Conservation (phyloP, 768 basidiomycete genomes). For the Rhodotorula babjevae region DNA sequence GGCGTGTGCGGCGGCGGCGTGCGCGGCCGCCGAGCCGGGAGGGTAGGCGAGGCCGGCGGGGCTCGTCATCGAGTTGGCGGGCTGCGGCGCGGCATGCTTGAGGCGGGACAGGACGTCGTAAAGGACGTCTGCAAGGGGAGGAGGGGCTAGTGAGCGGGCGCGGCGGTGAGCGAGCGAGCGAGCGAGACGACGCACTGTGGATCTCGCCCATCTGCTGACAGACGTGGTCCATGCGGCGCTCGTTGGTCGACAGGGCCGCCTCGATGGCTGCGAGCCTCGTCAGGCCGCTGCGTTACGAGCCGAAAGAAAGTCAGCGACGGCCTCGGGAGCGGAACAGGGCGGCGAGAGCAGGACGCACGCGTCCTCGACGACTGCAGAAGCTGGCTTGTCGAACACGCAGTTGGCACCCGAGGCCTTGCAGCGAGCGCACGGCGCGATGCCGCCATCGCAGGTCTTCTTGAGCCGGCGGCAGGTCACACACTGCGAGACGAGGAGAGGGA, state of each 20-base stretch:
- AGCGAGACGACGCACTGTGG: background rate
- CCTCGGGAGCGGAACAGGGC: too few relatives aligned
- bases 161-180: too few relatives aligned
- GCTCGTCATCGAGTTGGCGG: background rate
- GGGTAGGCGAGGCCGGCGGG: background rate
- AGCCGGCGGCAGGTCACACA: background rate
- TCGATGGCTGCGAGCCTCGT: background rate
- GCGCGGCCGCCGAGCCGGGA: background rate
- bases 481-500: background rate
- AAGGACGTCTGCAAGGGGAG: background rate
- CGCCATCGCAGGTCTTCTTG: slow-evolving; percentile 19
- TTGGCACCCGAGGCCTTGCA: background rate
- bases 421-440: background rate
- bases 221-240: slow-evolving; percentile 14
- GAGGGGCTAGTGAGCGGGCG: too few relatives aligned
- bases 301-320: background rate
- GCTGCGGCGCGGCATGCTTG: background rate
- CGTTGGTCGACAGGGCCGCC: slow-evolving; percentile 9
- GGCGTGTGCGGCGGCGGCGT: background rate
- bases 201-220: slow-evolving; percentile 11
- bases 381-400: slow-evolving; percentile 4
- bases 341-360: background rate
- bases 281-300: background rate
- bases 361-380: background rate
- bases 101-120: background rate